Percentiles rank a stretch among this genome's conserved stretches.
phyloP scores from a whole-genome alignment of 139 green algal genomes.

The Volvox reticuliferus region DNA sequence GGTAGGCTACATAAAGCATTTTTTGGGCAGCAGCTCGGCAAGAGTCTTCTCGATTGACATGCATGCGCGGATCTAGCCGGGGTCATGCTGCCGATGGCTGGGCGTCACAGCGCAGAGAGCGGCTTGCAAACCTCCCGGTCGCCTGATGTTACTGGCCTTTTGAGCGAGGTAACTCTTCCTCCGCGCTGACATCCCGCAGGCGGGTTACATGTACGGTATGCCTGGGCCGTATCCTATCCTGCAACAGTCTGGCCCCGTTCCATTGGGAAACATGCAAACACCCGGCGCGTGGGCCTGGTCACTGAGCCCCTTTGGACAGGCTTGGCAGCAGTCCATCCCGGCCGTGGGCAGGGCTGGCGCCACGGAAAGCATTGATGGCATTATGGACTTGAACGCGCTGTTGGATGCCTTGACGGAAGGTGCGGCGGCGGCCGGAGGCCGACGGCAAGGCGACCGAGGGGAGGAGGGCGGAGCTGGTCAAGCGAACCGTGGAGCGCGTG shows the following conservation, averaged over 20 bases:
- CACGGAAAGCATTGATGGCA: not conserved
- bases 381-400: conserved; percentile 1
- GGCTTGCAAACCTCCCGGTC: too few species aligned
- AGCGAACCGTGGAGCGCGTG: too few species aligned
- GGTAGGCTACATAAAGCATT: not conserved
- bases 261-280: too few species aligned
- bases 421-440: not conserved
- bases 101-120: too few species aligned
- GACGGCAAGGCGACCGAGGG: not conserved
- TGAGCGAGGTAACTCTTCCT: too few species aligned
- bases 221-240: not conserved
- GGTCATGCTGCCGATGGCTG: too few species aligned
- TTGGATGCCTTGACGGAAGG: conserved; percentile 7
- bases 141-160: too few species aligned
- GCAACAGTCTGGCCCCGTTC: not conserved
- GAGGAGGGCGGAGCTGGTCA: not conserved
- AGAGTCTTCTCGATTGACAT: too few species aligned
- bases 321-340: not conserved
- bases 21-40: too few species aligned
- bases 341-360: not conserved
- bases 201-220: not conserved
- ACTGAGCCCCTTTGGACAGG: not conserved
- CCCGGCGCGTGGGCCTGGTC: too few species aligned
- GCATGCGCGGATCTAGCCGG: too few species aligned
- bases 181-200: not conserved